Base-by-base conservation (phyloP, 495 filamentous ascomycete genomes). In the Aspergillus panamensis region DNA sequence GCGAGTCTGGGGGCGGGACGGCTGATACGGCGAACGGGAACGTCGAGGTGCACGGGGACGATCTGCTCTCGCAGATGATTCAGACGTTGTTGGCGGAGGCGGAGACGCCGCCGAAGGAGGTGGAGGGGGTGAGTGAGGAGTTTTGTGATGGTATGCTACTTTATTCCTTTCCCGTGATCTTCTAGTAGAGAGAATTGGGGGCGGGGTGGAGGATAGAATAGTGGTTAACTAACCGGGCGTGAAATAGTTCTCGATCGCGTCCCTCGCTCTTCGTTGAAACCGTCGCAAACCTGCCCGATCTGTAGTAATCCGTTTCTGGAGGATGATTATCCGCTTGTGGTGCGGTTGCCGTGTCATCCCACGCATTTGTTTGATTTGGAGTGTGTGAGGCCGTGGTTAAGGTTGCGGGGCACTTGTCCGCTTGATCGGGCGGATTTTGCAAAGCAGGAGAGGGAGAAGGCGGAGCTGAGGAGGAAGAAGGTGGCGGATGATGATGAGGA, bases 321-420 rank as follows among this genome's bases (percentile, higher is more conserved):
- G 42, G 85, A 88, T 57, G 62, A 76, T 40, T 86, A 91, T 62
- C 88, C 90, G 17, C 80, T 98, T 12, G 92, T 97, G 14, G 93
- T 97, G 31, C 82, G 85, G 61, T 77, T 98, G 53, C 90, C 91
- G 20, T 98, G 94, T 66, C 85, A 92, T 63, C 79, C 80, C 10
- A 83, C 79, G 19, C 94, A 98, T 69, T 67, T 84, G 25, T 97
- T 96, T 73, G 94, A 98, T 70, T 72, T 97, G 13, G 92, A 97
- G 69, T 98, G 94, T 68, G 88, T 98, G n/a, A 80, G 81, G 47
- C 93, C 94, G 2, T 98, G 94, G 94, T 68, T 98, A 67, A 81
- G 87, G 65, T 80, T 94, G 58, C 88, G 96, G 69, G 86, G 89
- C 10, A 96, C 87, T 3, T 98, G 93, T 76, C 93, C 93, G 20